A percentile compares a stretch with the other conserved stretches of the same genome.
phyloP scores from a whole-genome alignment of 2,329 filamentous ascomycete genomes.

The Bipolaris oryzae region DNA sequence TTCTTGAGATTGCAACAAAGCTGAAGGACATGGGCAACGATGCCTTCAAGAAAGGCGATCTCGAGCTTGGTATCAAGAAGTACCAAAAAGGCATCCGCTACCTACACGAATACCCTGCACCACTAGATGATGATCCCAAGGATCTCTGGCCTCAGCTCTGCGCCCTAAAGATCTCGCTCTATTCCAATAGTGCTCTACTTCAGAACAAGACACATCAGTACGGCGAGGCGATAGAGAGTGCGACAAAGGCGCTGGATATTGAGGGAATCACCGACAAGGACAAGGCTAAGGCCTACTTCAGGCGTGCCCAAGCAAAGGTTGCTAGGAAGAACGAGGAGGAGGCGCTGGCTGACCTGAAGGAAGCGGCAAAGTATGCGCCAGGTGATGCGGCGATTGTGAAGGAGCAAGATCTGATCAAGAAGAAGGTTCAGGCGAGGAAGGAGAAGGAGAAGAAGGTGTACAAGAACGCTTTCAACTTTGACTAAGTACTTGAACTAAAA shows the following conservation, averaged over 20 bases:
- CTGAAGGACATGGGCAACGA: slow-evolving; percentile 93
- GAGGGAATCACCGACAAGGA: slow-evolving; percentile 71
- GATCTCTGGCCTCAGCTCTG: slow-evolving; percentile 71
- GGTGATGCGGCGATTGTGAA: slow-evolving; percentile 74
- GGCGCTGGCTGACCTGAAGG: slow-evolving; percentile 59
- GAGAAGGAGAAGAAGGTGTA: slow-evolving; percentile 93
- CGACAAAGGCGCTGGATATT: slow-evolving; percentile 73
- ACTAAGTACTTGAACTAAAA: background rate
- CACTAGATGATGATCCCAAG: slow-evolving; percentile 69
- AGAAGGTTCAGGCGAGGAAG: slow-evolving; percentile 70
- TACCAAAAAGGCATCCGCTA: slow-evolving; percentile 94
- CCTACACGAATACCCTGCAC: slow-evolving; percentile 80
- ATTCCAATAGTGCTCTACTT: slow-evolving; percentile 87
- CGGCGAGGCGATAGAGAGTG: slow-evolving; percentile 72
- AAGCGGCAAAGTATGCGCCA: slow-evolving; percentile 59
- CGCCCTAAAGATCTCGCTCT: slow-evolving; percentile 79
- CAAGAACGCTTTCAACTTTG: slow-evolving; percentile 79
- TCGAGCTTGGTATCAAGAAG: slow-evolving; percentile 77
- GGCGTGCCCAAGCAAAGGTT: slow-evolving; percentile 76
- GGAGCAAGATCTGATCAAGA: slow-evolving; percentile 80
- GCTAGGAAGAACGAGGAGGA: slow-evolving; percentile 83
- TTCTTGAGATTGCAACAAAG: slow-evolving; percentile 79
- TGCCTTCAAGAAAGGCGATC: slow-evolving; percentile 82
- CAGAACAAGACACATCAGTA: slow-evolving; percentile 79
- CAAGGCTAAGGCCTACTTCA: slow-evolving; percentile 86